Evolutionary conservation across 176 grass and related monocot species (phyloP).

Genomic region (Secale cereale): DNA sequence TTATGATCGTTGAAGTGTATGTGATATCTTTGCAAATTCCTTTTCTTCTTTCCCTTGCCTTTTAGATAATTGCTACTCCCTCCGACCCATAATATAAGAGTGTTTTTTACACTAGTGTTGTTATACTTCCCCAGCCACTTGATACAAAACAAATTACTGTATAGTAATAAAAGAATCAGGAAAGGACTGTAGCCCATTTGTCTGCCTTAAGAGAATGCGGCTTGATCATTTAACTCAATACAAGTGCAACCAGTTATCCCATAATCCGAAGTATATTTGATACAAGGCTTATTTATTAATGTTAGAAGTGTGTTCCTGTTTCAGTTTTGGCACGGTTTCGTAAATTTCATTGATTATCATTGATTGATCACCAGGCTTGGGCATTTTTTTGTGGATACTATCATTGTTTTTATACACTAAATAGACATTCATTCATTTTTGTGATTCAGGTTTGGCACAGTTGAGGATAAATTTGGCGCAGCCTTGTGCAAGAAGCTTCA

Average conservation of each 20-base stretch:
- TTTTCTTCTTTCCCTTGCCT: conserved; percentile 10
- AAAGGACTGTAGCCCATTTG: not conserved
- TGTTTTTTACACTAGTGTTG: not conserved
- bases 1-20: not conserved
- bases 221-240: not conserved
- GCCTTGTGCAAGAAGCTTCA: conserved; percentile 89
- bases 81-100: too few species aligned
- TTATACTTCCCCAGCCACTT: conserved; percentile 9
- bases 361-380: not conserved
- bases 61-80: conserved; percentile 3
- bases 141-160: not conserved
- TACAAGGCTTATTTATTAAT: not conserved
- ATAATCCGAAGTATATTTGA: not conserved
- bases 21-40: not conserved
- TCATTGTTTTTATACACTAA: conserved; percentile 18
- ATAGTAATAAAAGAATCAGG: not conserved
- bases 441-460: conserved; percentile 74
- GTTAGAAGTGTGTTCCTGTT: not conserved
- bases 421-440: conserved; percentile 10
- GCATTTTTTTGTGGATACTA: not conserved
- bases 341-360: not conserved
- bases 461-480: conserved; percentile 65
- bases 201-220: not conserved
- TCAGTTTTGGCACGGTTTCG: not conserved
- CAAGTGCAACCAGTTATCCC: not conserved